These are phyloP conservation scores for Apiospora pterosperma DNA, from an alignment of 2,329 filamentous ascomycete genomes.

Conservation along the genomic window DNA sequence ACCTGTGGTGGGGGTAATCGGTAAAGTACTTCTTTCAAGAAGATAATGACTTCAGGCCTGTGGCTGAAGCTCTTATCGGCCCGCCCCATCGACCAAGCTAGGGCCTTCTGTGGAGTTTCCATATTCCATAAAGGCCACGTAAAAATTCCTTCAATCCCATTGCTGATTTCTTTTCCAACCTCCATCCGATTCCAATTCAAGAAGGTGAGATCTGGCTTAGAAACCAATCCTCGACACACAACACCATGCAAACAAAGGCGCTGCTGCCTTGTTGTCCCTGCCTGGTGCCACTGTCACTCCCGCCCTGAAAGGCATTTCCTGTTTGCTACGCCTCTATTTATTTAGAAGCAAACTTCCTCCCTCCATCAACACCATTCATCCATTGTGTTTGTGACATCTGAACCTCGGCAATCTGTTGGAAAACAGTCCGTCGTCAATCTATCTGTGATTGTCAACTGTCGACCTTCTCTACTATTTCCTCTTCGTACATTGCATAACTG, in stretches of 20 bases:
- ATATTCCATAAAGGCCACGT: slow-evolving; percentile 3
- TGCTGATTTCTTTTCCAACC: not conserved
- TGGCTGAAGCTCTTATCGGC: not conserved
- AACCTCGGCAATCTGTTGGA: not conserved
- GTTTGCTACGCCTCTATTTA: slow-evolving; percentile 14
- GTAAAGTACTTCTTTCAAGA: not conserved
- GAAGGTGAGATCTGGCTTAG: not conserved
- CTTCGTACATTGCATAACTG: not conserved
- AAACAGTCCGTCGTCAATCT: not conserved
- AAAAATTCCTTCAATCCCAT: not conserved
- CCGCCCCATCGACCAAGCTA: not conserved
- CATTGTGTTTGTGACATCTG: not conserved
- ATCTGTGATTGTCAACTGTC: not conserved
- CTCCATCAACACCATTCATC: not conserved
- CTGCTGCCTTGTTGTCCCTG: slow-evolving; percentile 20
- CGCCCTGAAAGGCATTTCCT: slow-evolving; percentile 17
- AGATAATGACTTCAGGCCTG: too few relatives aligned
- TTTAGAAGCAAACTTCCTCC: slow-evolving; percentile 2
- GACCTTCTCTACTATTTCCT: not conserved
- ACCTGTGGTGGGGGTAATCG: not conserved
- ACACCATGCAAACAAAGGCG: slow-evolving; percentile 24
- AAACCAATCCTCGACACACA: too few relatives aligned
- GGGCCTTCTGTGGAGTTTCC: not conserved
- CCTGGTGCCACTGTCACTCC: slow-evolving; percentile 18
- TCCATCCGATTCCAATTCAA: slow-evolving; percentile 2